These are phyloP conservation scores for Cercophora scortea DNA, from an alignment of 495 filamentous ascomycete species.

Conservation along the genomic window DNA sequence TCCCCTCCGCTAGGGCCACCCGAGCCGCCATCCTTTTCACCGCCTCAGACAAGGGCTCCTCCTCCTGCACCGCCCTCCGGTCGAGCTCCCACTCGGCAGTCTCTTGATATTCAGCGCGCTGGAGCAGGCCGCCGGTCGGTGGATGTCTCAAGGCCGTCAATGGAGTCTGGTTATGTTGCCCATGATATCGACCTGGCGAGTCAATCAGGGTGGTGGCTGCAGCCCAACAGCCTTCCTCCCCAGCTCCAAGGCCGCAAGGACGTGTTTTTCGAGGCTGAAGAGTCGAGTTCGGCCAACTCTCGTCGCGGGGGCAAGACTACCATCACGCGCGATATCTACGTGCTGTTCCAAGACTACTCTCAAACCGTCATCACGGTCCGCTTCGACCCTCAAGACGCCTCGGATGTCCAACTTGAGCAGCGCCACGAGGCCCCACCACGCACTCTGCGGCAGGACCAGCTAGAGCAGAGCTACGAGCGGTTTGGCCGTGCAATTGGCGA, in stretches of 20 bases:
- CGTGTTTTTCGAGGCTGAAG: conserved; percentile 74
- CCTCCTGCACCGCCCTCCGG: conserved; percentile 37
- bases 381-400: conserved; percentile 68
- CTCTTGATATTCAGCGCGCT: conserved; percentile 57
- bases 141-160: conserved; percentile 50
- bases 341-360: conserved; percentile 91
- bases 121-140: conserved; percentile 56
- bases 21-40: conserved; percentile 9
- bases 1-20: conserved; percentile 37
- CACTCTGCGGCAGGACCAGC: conserved; percentile 83
- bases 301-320: conserved; percentile 56
- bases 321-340: conserved; percentile 70
- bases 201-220: conserved; percentile 75
- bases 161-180: conserved; percentile 77
- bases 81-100: conserved; percentile 49
- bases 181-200: conserved; percentile 73
- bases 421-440: conserved; percentile 79
- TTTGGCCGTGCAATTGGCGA: conserved; percentile 70
- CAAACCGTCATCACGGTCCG: conserved; percentile 80
- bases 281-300: conserved; percentile 55
- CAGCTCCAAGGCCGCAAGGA: conserved; percentile 76
- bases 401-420: conserved; percentile 69
- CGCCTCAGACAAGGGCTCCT: conserved; percentile 31
- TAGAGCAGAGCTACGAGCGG: conserved; percentile 72
- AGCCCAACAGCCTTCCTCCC: conserved; percentile 67